Evolutionary conservation across 2,329 filamentous ascomycete species (phyloP).

Genomic region (Venturia nashicola): DNA sequence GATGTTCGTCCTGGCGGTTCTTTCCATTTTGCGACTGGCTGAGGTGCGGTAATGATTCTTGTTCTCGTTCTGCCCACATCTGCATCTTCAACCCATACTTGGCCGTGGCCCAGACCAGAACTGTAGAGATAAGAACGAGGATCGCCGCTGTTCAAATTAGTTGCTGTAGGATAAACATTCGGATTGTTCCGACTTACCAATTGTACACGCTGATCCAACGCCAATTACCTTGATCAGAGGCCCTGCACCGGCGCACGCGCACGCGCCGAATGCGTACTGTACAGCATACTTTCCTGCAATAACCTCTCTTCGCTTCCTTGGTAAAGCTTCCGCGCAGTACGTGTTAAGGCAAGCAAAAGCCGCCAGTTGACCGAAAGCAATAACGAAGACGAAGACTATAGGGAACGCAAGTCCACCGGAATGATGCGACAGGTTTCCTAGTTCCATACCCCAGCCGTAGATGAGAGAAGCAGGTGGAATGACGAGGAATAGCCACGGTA

Average conservation of each 20-base stretch:
- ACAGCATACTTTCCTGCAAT: constrained; percentile 23
- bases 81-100: constrained; percentile 13
- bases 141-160: constrained; percentile 1
- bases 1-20: background rate
- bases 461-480: constrained; percentile 21
- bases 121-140: constrained; percentile 12
- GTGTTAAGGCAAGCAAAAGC: constrained; percentile 29
- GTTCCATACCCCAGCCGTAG: constrained; percentile 26
- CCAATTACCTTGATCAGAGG: constrained; percentile 20
- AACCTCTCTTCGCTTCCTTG: constrained; percentile 15
- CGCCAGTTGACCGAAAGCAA: constrained; percentile 25
- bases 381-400: constrained; percentile 21
- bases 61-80: constrained; percentile 11
- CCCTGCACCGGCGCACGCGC: constrained; percentile 16
- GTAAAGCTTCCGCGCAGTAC: constrained; percentile 23
- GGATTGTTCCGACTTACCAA: constrained; percentile 8
- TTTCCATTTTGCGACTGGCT: background rate
- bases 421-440: constrained; percentile 10
- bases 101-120: constrained; percentile 12
- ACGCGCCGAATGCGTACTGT: constrained; percentile 19
- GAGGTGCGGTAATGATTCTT: background rate
- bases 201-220: constrained; percentile 14
- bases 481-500: constrained; percentile 20
- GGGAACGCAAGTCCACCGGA: constrained; percentile 24
- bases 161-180: background rate